Base-by-base conservation (phyloP, 345 rosid genomes). In the Limnanthes douglasii region DNA sequence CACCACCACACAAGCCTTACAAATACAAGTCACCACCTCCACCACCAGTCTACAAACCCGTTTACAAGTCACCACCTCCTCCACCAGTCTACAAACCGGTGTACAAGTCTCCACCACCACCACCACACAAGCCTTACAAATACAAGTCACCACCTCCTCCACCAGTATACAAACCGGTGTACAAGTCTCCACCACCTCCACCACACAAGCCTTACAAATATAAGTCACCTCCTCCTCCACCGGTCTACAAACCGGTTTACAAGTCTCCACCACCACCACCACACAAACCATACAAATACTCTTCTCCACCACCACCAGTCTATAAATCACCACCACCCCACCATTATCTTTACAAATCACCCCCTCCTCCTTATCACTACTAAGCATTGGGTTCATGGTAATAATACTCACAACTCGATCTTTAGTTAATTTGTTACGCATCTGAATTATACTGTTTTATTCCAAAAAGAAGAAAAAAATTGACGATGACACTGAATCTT, bases 71-170 rank as follows among this genome's bases (percentile, higher is more conserved):
- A 54, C 8, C 53, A 33, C 13, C 45, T 13, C 58, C 59, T 0
- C 54, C 60, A 1, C 59, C 59, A 7, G 46, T 53, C 20, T 45
- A 53, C 31, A 34, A 45, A 1, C 59, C 59, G 10, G 46, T 53
- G 18, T 45, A 53, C 31, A 34, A 45, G 8, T 53, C 52, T 1
- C 59, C 53, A 45, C 53, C 59, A 18, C 59, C 59, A 18, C 59
- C 59, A 0, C 53, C 59, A 0, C 45, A 46, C 8, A 53, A 53
- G 2, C 46, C 44, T 14, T 53, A 53, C 2, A 47, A 5, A 0
- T 54, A 54, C 41, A 54, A 54, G 7, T 54, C 59, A 0, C 59
- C 59, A 0, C 60, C 60, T 15, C 53, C 60, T 1, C 61, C 61
- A 10, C n/a, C 48, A 56, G 0, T 41, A 48, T 48, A 48, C 6